These are phyloP conservation scores for Blastobotrys apis DNA, from an alignment of 1,139 yeast species.

Conservation along the genomic window DNA sequence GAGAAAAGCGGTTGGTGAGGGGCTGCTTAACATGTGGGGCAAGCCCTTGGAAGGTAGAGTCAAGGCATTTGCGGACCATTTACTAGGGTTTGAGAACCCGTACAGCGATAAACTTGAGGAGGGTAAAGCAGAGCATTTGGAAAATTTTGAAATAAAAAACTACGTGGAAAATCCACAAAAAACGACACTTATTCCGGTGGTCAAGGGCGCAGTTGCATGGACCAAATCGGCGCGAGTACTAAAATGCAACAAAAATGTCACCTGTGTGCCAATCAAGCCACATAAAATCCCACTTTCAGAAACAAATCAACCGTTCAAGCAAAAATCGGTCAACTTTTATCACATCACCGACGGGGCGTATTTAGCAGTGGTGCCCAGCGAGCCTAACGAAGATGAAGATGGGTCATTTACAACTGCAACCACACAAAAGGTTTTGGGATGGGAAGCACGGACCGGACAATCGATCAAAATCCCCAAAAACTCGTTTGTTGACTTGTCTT, in stretches of 20 bases:
- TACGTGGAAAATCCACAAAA: too few species aligned
- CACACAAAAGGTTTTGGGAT: too few species aligned
- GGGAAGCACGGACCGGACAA: too few species aligned
- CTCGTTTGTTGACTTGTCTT: slow-evolving; percentile 15
- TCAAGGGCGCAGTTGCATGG: too few species aligned
- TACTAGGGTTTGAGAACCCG: slow-evolving; percentile 5
- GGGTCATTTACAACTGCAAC: too few species aligned
- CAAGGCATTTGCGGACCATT: slow-evolving; percentile 3
- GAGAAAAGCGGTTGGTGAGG: slow-evolving; percentile 56
- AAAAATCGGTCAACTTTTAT: not conserved
- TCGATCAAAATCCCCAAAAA: not conserved
- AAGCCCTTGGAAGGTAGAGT: slow-evolving; percentile 16
- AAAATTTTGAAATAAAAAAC: too few species aligned
- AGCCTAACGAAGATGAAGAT: not conserved
- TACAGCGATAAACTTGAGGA: slow-evolving; percentile 3
- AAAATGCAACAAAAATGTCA: too few species aligned
- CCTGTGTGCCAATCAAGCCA: too few species aligned
- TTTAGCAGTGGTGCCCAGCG: too few species aligned
- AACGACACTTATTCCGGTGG: too few species aligned
- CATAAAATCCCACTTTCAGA: too few species aligned
- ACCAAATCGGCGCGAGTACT: too few species aligned
- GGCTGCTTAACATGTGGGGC: slow-evolving; percentile 60
- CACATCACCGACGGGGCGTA: not conserved
- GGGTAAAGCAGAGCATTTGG: not conserved
- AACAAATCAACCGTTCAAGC: slow-evolving; percentile 2